These are phyloP conservation scores for Physcomitrium patens DNA, from an alignment of 225 moss, liverwort and hornwort genomes.

Conservation along the genomic window DNA sequence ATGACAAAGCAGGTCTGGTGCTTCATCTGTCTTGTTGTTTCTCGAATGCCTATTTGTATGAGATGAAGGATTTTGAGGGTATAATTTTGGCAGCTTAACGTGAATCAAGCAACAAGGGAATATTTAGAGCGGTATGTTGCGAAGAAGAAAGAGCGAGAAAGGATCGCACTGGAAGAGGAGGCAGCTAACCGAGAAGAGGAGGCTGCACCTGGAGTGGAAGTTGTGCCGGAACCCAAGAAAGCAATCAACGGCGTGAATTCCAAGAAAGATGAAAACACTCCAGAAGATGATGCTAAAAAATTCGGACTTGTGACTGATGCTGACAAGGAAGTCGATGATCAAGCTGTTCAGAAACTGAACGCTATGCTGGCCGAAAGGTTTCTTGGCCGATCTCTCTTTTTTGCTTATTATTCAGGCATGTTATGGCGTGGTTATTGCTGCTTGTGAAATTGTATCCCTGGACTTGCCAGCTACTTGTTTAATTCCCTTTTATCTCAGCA, in stretches of 20 bases:
- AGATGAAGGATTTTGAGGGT: slow-evolving; percentile 25
- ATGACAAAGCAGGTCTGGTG: slow-evolving; percentile 8
- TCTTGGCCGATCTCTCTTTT: background rate
- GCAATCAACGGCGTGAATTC: slow-evolving; percentile 45
- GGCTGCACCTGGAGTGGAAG: slow-evolving; percentile 89
- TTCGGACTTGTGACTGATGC: slow-evolving; percentile 87
- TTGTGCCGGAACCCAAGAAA: slow-evolving; percentile 67
- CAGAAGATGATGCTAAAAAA: slow-evolving; percentile 79
- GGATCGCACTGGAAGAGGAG: slow-evolving; percentile 73
- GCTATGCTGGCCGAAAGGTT: slow-evolving; percentile 91
- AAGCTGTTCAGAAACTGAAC: slow-evolving; percentile 71
- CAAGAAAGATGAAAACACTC: slow-evolving; percentile 50
- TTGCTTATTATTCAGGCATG: background rate
- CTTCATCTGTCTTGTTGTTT: background rate
- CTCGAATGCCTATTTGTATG: slow-evolving; percentile 3
- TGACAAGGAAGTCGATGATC: slow-evolving; percentile 79
- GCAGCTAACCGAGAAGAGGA: slow-evolving; percentile 82
- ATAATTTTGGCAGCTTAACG: slow-evolving; percentile 78
- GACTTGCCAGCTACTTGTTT: slow-evolving; percentile 5
- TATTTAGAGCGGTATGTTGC: slow-evolving; percentile 91
- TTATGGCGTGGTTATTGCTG: slow-evolving; percentile 9
- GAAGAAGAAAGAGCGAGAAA: slow-evolving; percentile 94
- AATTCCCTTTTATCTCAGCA: slow-evolving; percentile 1
- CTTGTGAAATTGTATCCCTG: slow-evolving; percentile 11
- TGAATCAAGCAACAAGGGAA: slow-evolving; percentile 96